phyloP scores from a whole-genome alignment of 345 rosid genomes.

The Citrus reticulata region DNA sequence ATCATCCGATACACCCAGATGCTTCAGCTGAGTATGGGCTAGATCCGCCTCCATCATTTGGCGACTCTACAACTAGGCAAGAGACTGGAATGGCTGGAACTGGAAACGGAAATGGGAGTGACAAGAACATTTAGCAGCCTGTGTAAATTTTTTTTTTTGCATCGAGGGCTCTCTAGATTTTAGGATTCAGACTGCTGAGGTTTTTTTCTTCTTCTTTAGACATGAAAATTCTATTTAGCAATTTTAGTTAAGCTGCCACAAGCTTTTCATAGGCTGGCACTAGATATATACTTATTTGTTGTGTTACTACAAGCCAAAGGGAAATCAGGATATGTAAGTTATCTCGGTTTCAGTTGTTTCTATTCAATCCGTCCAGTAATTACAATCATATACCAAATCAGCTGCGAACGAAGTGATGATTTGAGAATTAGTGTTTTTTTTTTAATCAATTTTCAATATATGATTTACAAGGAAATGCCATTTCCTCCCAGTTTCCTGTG shows the following conservation, averaged over 20 bases:
- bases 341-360: slow-evolving; percentile 11
- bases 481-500: not conserved
- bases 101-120: slow-evolving; percentile 28
- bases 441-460: not conserved
- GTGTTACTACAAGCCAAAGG: slow-evolving; percentile 6
- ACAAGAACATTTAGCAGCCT: slow-evolving; percentile 28
- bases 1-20: slow-evolving; percentile 51
- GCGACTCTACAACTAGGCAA: slow-evolving; percentile 21
- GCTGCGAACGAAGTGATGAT: not conserved
- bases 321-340: slow-evolving; percentile 32
- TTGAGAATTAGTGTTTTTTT: not conserved
- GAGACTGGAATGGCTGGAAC: slow-evolving; percentile 22
- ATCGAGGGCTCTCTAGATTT: slow-evolving; percentile 11
- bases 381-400: not conserved
- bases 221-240: slow-evolving; percentile 12
- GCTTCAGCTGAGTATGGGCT: slow-evolving; percentile 20
- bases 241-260: slow-evolving; percentile 26
- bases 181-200: slow-evolving; percentile 17
- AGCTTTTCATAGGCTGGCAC: slow-evolving; percentile 31
- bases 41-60: slow-evolving; percentile 20
- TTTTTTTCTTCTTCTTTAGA: slow-evolving; percentile 3
- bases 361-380: not conserved
- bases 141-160: slow-evolving; percentile 24
- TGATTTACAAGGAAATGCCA: not conserved
- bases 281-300: not conserved